phyloP scores from a whole-genome alignment of 2,329 filamentous ascomycete species.

The Fusarium lateritium region DNA sequence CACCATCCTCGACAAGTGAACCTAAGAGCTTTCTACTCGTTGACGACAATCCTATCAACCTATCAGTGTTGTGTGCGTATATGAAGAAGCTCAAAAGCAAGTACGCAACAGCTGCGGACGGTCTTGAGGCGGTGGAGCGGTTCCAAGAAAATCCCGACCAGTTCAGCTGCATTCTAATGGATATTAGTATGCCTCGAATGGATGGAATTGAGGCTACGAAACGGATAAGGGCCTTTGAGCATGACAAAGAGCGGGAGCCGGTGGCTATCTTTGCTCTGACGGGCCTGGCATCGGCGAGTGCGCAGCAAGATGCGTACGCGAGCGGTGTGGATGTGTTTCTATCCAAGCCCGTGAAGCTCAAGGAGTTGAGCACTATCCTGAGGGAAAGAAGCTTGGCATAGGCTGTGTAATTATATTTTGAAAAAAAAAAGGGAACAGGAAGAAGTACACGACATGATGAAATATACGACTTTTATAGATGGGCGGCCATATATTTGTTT shows the following conservation, averaged over 20 bases:
- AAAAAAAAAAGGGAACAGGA: background rate
- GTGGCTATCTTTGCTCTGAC: conserved; percentile 67
- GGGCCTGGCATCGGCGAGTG: conserved; percentile 63
- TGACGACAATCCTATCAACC: conserved; percentile 44
- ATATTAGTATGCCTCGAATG: conserved; percentile 71
- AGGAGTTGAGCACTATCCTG: conserved; percentile 52
- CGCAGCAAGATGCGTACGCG: conserved; percentile 66
- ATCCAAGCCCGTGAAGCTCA: conserved; percentile 66
- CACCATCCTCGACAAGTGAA: background rate
- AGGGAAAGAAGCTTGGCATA: conserved; percentile 23
- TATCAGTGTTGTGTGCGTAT: conserved; percentile 45
- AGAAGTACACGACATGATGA: conserved; percentile 1
- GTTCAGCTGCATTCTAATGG: conserved; percentile 58
- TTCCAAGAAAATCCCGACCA: conserved; percentile 45
- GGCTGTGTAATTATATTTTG: background rate
- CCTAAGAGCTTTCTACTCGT: conserved; percentile 38
- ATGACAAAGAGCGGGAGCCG: conserved; percentile 57
- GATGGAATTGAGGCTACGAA: conserved; percentile 66
- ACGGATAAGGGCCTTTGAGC: conserved; percentile 64
- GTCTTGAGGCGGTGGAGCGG: conserved; percentile 53
- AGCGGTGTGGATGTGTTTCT: conserved; percentile 68
- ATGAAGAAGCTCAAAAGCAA: conserved; percentile 54
- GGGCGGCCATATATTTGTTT: background rate
- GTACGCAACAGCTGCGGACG: conserved; percentile 53
- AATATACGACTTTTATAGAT: conserved; percentile 13